Evolutionary conservation across 75 land plant species (phyloP).

Genomic region (Picea glauca): DNA sequence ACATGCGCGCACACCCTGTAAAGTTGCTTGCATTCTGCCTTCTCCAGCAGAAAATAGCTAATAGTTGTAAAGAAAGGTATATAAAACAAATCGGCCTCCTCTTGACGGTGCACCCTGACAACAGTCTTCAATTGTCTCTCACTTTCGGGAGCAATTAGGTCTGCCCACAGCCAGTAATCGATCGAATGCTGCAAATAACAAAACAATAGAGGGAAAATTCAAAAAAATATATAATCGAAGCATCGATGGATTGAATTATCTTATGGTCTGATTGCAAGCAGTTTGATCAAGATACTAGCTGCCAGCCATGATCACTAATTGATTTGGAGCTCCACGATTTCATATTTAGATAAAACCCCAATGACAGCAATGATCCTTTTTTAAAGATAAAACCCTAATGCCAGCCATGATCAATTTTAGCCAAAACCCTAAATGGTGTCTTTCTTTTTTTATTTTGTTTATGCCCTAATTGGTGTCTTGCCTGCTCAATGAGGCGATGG

Average conservation of each 20-base stretch:
- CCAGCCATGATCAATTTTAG: not conserved
- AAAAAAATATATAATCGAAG: too few relatives aligned
- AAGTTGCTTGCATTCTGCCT: slow-evolving; percentile 77
- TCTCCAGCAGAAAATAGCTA: slow-evolving; percentile 88
- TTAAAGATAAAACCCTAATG: too few relatives aligned
- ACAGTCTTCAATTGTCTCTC: slow-evolving; percentile 72
- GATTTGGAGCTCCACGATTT: too few relatives aligned
- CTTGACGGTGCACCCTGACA: slow-evolving; percentile 62
- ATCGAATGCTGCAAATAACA: slow-evolving; percentile 74
- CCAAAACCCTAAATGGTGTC: not conserved
- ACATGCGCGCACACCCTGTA: slow-evolving; percentile 86
- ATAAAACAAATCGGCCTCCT: slow-evolving; percentile 92
- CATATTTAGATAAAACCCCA: too few relatives aligned
- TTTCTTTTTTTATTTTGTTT: too few relatives aligned
- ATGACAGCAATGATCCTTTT: too few relatives aligned
- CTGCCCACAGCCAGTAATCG: slow-evolving; percentile 95
- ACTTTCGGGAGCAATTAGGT: slow-evolving; percentile 81
- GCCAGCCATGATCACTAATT: too few relatives aligned
- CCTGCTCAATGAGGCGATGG: slow-evolving; percentile 94
- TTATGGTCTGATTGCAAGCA: too few relatives aligned
- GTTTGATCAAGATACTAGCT: too few relatives aligned
- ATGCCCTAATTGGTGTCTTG: not conserved
- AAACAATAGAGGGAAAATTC: not conserved
- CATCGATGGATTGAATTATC: too few relatives aligned
- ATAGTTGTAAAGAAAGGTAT: slow-evolving; percentile 97